Percentiles rank a stretch among this genome's conserved stretches.
Conservation (phyloP, 2,329 filamentous ascomycete genomes). For the Fusarium nodosum region DNA sequence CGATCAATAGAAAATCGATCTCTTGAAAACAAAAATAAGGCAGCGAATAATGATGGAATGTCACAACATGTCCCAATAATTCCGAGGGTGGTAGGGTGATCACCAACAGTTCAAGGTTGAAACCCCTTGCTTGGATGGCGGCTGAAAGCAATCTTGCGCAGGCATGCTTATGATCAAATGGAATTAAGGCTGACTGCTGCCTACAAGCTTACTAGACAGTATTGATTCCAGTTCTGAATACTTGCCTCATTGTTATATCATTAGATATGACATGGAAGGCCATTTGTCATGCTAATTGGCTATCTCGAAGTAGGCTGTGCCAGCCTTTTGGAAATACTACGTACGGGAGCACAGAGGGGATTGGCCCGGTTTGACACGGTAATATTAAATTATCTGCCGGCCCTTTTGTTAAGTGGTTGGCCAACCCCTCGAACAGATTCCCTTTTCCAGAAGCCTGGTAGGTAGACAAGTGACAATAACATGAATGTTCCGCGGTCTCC, state of each 20-base stretch:
- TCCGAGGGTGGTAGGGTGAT: background rate
- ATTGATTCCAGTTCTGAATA: fast-evolving
- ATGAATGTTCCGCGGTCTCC: background rate
- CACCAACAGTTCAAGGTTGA: too few species aligned
- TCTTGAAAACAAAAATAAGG: too few species aligned
- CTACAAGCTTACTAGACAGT: background rate
- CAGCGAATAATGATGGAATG: background rate
- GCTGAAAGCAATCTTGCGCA: background rate
- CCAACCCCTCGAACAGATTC: background rate
- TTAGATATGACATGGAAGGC: background rate
- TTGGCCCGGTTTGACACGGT: background rate
- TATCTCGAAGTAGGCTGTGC: background rate
- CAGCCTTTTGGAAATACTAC: background rate
- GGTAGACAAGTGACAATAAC: background rate
- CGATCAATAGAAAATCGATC: background rate
- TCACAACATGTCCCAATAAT: background rate
- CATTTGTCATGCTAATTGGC: background rate
- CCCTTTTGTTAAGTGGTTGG: background rate
- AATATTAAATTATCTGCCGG: background rate
- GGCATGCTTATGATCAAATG: background rate
- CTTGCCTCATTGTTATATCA: background rate
- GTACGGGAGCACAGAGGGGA: too few species aligned
- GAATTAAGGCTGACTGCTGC: background rate
- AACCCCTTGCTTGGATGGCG: background rate
- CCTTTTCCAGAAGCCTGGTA: background rate